phyloP scores from a whole-genome alignment of 208 protist species.

The Acanthamoeba sp. region DNA sequence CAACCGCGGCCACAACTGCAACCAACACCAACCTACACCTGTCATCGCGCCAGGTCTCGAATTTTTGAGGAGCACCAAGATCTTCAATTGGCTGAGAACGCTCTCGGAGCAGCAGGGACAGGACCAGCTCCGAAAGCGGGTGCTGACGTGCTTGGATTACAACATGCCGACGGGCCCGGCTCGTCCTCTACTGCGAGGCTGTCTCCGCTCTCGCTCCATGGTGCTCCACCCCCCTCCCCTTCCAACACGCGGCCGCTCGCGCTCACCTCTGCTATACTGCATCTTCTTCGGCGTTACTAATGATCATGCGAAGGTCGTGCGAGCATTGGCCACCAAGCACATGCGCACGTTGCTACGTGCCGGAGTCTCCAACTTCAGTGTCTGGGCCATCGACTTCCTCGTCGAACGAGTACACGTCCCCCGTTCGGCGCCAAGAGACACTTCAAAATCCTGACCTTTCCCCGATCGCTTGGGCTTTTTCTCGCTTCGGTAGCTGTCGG shows the following conservation, averaged over 20 bases:
- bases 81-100: constrained; percentile 49
- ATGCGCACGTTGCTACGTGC: constrained; percentile 79
- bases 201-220: constrained; percentile 9
- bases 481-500: constrained; percentile 76
- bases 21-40: background rate
- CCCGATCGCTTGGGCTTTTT: background rate
- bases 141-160: constrained; percentile 62
- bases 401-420: constrained; percentile 32
- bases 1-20: background rate
- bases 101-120: constrained; percentile 47
- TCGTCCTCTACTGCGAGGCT: background rate
- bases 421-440: background rate
- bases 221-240: background rate
- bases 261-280: background rate
- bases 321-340: constrained; percentile 77
- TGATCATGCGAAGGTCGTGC: constrained; percentile 6
- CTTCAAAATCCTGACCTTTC: background rate
- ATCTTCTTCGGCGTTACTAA: background rate
- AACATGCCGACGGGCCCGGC: constrained; percentile 42
- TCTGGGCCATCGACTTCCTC: constrained; percentile 82
- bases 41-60: constrained; percentile 17
- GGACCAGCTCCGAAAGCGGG: constrained; percentile 54
- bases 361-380: constrained; percentile 81
- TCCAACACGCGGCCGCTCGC: too few species aligned
- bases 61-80: constrained; percentile 36